Percentiles rank a stretch among this genome's conserved stretches.
phyloP scores from a whole-genome alignment of 2,329 filamentous ascomycete species.

The Talaromyces verruculosus region DNA sequence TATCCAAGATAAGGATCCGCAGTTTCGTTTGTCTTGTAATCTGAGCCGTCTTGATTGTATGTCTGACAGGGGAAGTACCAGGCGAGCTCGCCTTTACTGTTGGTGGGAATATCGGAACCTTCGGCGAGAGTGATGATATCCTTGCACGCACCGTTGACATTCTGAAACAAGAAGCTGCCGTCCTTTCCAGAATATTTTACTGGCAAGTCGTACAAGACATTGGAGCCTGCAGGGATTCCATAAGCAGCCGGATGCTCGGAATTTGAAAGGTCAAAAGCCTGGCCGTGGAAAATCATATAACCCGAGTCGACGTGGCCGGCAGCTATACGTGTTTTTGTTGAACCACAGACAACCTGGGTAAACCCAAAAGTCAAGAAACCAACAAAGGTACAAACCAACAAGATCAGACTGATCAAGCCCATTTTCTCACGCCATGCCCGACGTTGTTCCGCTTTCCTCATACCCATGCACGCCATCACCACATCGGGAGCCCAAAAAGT shows the following conservation, averaged over 20 bases:
- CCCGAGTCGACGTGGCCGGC: constrained; percentile 77
- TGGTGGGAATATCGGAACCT: constrained; percentile 75
- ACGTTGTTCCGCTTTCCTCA: constrained; percentile 79
- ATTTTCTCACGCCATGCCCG: constrained; percentile 98
- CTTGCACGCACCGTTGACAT: constrained; percentile 97
- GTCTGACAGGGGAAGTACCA: constrained; percentile 96
- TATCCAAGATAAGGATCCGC: constrained; percentile 78
- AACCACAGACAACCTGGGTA: constrained; percentile 79
- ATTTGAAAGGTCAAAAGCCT: constrained; percentile 76
- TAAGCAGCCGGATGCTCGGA: constrained; percentile 78
- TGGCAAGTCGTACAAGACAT: constrained; percentile 83
- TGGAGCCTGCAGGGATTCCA: constrained; percentile 71
- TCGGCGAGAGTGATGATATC: constrained; percentile 72
- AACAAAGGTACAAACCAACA: constrained; percentile 81
- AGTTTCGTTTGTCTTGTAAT: constrained; percentile 68
- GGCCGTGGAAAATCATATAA: constrained; percentile 96
- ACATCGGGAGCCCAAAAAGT: constrained; percentile 95
- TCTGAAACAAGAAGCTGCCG: constrained; percentile 95
- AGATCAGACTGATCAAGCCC: constrained; percentile 89
- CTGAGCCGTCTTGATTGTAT: constrained; percentile 90
- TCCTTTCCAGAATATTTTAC: constrained; percentile 83
- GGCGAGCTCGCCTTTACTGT: constrained; percentile 70
- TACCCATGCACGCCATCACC: constrained; percentile 80
- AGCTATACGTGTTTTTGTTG: constrained; percentile 68
- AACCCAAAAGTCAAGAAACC: constrained; percentile 98